phyloP scores from a whole-genome alignment of 2,329 filamentous ascomycete genomes.

The Byssothecium circinans region DNA sequence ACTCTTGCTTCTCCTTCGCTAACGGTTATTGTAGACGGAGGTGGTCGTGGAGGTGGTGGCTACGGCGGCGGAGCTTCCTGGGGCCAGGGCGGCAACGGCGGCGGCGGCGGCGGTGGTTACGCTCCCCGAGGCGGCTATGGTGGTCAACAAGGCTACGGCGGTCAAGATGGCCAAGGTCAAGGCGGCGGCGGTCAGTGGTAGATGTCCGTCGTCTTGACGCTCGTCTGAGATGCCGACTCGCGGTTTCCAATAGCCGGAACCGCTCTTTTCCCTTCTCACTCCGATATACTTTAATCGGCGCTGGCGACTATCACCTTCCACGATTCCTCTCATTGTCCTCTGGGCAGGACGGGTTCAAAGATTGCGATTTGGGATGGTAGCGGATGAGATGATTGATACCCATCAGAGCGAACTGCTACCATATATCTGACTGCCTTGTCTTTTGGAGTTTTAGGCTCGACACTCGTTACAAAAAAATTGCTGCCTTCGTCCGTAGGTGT shows the following conservation, averaged over 20 bases:
- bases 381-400: conserved; percentile 46
- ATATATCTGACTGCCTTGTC: conserved; percentile 21
- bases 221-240: background rate
- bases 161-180: conserved; percentile 31
- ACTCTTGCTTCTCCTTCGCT: background rate
- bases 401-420: conserved; percentile 41
- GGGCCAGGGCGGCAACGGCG: conserved; percentile 34
- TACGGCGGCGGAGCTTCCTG: conserved; percentile 24
- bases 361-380: conserved; percentile 31
- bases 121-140: conserved; percentile 21
- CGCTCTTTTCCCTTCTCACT: conserved; percentile 3
- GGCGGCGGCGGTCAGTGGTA: conserved; percentile 39
- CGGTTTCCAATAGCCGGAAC: background rate
- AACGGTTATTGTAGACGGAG: conserved; percentile 8
- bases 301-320: conserved; percentile 28
- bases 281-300: conserved; percentile 27
- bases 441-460: conserved; percentile 15
- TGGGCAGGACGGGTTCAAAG: conserved; percentile 29
- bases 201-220: conserved; percentile 5
- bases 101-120: conserved; percentile 27
- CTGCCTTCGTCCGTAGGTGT: background rate
- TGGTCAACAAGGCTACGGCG: conserved; percentile 28
- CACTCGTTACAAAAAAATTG: conserved; percentile 1
- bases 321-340: conserved; percentile 26
- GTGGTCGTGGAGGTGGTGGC: conserved; percentile 25